phyloP scores from a whole-genome alignment of 2,329 filamentous ascomycete genomes.

The Phaeosphaeria sp. region DNA sequence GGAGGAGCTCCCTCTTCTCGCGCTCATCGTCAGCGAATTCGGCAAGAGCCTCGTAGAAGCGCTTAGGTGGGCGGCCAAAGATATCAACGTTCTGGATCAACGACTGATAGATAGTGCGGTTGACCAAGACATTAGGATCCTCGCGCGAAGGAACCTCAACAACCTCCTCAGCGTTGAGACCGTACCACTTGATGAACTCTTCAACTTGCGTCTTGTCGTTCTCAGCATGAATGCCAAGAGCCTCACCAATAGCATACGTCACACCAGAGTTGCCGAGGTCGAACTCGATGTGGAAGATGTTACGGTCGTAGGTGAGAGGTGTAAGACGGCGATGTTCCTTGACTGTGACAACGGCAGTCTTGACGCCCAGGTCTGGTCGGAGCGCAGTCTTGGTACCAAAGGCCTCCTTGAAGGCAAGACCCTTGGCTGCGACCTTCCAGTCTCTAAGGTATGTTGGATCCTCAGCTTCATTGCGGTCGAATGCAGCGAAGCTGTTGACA shows the following conservation, averaged over 20 bases:
- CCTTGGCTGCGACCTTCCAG: slow-evolving; percentile 87
- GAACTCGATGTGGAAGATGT: slow-evolving; percentile 99
- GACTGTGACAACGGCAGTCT: slow-evolving; percentile 87
- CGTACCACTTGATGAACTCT: slow-evolving; percentile 90
- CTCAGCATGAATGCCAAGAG: slow-evolving; percentile 93
- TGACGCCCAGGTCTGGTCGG: slow-evolving; percentile 83
- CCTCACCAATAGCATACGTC: slow-evolving; percentile 96
- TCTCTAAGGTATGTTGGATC: slow-evolving; percentile 69
- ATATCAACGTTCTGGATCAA: slow-evolving; percentile 94
- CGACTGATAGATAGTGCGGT: slow-evolving; percentile 90
- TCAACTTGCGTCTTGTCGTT: slow-evolving; percentile 82
- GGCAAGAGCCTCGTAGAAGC: slow-evolving; percentile 92
- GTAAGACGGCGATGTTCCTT: slow-evolving; percentile 96
- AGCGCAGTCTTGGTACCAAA: slow-evolving; percentile 76
- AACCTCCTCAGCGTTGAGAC: slow-evolving; percentile 78
- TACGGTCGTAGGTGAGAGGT: slow-evolving; percentile 86
- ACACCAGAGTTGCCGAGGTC: slow-evolving; percentile 90
- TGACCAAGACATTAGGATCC: slow-evolving; percentile 74
- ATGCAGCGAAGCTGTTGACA: slow-evolving; percentile 81
- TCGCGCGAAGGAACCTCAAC: slow-evolving; percentile 93
- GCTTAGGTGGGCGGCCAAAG: slow-evolving; percentile 94
- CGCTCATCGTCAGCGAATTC: slow-evolving; percentile 83
- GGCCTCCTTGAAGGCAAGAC: slow-evolving; percentile 91
- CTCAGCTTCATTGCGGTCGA: slow-evolving; percentile 78
- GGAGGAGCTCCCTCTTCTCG: slow-evolving; percentile 80